Evolutionary conservation across 176 grass and related monocot genomes (phyloP), one percentile per base, ranked within the genome.

Genomic region (Areca catechu): DNA sequence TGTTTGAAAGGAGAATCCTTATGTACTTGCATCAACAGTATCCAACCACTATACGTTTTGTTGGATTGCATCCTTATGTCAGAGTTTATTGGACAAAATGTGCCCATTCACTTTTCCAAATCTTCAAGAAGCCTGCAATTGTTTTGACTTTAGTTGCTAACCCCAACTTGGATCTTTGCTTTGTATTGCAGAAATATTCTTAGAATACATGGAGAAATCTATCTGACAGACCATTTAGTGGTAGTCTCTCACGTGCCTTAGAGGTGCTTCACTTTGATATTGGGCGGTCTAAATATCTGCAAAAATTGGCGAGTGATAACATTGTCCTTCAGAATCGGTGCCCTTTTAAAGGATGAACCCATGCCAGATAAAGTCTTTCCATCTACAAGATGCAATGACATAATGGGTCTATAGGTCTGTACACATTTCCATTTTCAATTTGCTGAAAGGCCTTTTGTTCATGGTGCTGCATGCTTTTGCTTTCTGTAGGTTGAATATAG

Each of bases 161-260:
- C 49, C 30, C 27, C 30, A 30, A 16, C 22, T 25, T 21, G 27
- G 21, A 57, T 3, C 18, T 53, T 61, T 34, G 27, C n/a, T 72
- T 62, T 9, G 5, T 57, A 16, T 53, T 53, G 50, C 49, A 72
- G 69, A 20, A 61, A 21, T 20, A 37, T 53, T 60, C 4, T 43
- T n/a, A 61, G 57, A 68, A 67, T 85, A 72, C 16, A 72, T 80
- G 53, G 49, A 25, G 43, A 71, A 71, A 24, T 79, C 66, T 62
- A 50, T 57, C 49, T 49, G 24, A 52, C 69, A 67, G 47, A 54
- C 51, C 16, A 66, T 16, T 48, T 24, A 49, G 30, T 16, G 15
- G 56, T 51, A 30, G 18, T 43, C 53, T 79, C 20, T 16, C 57
- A 18, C 17, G 29, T 57, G 54, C 68, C 20, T 34, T 61, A 62